These are phyloP conservation scores for Pythium brachiatum DNA, from an alignment of 352 stramenopile genomes.

Conservation along the genomic window DNA sequence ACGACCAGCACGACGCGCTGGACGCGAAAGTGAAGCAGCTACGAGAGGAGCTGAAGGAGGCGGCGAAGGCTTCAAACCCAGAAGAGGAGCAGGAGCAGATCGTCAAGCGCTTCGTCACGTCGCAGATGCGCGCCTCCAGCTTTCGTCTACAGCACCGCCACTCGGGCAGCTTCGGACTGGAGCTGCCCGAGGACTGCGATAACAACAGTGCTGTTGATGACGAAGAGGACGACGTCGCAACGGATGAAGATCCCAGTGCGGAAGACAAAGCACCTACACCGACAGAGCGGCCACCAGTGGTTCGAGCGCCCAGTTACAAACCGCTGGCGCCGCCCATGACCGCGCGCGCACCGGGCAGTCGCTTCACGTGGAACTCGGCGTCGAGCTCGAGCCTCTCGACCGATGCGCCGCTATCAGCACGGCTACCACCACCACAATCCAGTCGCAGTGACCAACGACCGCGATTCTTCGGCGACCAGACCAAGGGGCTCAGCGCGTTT, in stretches of 20 bases:
- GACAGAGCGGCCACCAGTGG: background rate
- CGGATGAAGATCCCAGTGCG: background rate
- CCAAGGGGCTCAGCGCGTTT: background rate
- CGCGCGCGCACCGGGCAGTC: slow-evolving; percentile 8
- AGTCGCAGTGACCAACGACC: background rate
- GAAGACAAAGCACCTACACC: background rate
- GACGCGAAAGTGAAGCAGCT: slow-evolving; percentile 24
- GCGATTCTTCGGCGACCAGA: slow-evolving; percentile 21
- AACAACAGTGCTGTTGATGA: slow-evolving; percentile 24
- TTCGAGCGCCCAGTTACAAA: slow-evolving; percentile 1
- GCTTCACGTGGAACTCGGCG: slow-evolving; percentile 14
- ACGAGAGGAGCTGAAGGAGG: slow-evolving; percentile 21
- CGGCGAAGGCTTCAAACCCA: slow-evolving; percentile 16
- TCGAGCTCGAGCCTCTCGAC: background rate
- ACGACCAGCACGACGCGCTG: slow-evolving; percentile 20
- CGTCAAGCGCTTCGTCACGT: slow-evolving; percentile 61
- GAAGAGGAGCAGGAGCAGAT: slow-evolving; percentile 58
- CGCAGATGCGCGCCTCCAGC: slow-evolving; percentile 38
- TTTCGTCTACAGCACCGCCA: slow-evolving; percentile 4
- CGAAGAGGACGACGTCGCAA: background rate
- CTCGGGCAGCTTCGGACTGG: slow-evolving; percentile 22
- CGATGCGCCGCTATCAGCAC: slow-evolving; percentile 19
- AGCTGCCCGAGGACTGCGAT: slow-evolving; percentile 25
- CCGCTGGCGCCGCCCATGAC: slow-evolving; percentile 14
- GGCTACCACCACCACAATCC: slow-evolving; percentile 1